Conservation (phyloP, 164 flowering plant species). For the Magnolia changhungtana region DNA sequence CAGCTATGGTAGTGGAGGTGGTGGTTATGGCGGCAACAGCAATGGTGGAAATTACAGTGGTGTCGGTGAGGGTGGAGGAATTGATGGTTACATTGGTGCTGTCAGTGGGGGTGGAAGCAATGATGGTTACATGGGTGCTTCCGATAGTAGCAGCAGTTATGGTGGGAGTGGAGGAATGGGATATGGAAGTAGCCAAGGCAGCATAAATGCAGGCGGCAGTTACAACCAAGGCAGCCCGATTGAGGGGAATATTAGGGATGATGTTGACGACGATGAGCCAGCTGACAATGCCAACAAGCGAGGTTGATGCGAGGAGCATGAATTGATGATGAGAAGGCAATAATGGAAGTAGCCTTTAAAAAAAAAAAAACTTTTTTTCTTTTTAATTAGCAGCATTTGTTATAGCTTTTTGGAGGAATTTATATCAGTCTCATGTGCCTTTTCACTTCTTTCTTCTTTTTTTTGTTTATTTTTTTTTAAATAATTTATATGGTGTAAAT, state of each 20-base stretch:
- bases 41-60: background rate
- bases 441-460: no score
- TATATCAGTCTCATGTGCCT: no score
- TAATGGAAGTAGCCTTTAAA: background rate
- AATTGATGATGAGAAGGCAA: background rate
- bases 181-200: background rate
- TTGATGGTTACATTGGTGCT: background rate
- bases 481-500: no score
- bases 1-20: background rate
- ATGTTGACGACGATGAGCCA: conserved; percentile 14
- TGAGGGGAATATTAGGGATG: conserved; percentile 11
- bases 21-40: background rate
- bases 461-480: no score
- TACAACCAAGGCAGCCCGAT: background rate
- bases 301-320: conserved; percentile 3
- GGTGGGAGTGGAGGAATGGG: background rate
- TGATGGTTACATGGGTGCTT: background rate
- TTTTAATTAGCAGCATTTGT: background rate
- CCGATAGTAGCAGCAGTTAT: background rate
- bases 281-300: conserved; percentile 11
- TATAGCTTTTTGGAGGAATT: background rate
- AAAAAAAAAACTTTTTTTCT: background rate
- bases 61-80: conserved; percentile 1
- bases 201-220: background rate
- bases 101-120: background rate